Conservation (phyloP, 1,284 basidiomycete genomes). For the Tilletia walkeri region DNA sequence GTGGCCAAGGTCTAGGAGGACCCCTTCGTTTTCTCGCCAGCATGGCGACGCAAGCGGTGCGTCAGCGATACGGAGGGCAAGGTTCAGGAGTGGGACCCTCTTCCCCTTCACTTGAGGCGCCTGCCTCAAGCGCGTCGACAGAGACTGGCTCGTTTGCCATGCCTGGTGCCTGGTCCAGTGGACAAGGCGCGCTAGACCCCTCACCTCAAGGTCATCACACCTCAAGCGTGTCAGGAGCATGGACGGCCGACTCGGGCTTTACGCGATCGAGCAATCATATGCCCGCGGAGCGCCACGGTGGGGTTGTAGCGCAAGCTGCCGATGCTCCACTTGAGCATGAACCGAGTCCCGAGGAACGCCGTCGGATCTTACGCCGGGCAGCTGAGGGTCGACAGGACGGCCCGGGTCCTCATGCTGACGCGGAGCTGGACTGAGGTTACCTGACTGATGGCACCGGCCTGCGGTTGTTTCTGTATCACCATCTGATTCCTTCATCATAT, state of each 20-base stretch:
- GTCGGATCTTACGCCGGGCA: neutral
- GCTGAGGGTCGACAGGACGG: neutral
- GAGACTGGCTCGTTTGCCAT: neutral
- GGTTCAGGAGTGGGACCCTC: neutral
- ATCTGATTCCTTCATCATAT: too few relatives aligned
- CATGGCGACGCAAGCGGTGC: neutral
- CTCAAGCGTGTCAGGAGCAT: too few relatives aligned
- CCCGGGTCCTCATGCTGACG: neutral
- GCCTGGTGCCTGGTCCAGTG: neutral
- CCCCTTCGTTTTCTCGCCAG: neutral
- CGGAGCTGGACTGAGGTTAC: constrained; percentile 8
- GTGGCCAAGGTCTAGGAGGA: neutral
- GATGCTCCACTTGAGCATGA: too few relatives aligned
- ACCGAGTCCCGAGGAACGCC: neutral
- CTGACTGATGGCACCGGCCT: too few relatives aligned
- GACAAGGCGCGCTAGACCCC: too few relatives aligned
- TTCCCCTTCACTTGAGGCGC: neutral
- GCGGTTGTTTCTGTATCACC: too few relatives aligned
- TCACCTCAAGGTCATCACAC: too few relatives aligned
- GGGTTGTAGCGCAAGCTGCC: too few relatives aligned
- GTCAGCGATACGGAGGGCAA: neutral
- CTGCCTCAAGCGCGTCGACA: neutral
- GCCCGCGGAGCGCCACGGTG: too few relatives aligned
- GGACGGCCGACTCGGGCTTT: too few relatives aligned
- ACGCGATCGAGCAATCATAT: too few relatives aligned